Base-by-base conservation (phyloP, 805 yeast species). In the Helenozyma rhizophorensis region DNA sequence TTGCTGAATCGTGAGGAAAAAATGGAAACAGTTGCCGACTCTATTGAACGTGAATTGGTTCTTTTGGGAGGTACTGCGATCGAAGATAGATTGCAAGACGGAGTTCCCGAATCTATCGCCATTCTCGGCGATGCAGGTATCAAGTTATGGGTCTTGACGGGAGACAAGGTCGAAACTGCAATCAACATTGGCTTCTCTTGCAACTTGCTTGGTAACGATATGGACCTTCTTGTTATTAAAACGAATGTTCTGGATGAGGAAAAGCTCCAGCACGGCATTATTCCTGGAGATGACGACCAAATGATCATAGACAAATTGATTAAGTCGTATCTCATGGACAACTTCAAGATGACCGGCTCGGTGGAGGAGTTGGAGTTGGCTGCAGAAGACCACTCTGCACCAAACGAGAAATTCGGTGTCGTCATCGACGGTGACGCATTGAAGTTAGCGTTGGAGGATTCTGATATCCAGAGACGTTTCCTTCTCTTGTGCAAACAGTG, bases 161-260 rank as follows among this genome's bases (percentile, higher is more conserved):
- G 94, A 61, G 94, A 84, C 56, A 83, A 82, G 56, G 85, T 84
- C n/a, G 94, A 84, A 58, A 84, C 94, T 21, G 94, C 93, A 9
- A 83, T 84, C 47, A 84, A 84, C 50, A 84, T 84, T 65, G 94
- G 93, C 3, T 84, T 84, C 52, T 81, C 89, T 2, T 84, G 94
- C 71, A 84, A 84, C 49, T 62, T 84, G 34, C 64, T 84, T 35
- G 81, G 80, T 34, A 80, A 72, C 43, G 84, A 81, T 28, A 83
- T 84, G 94, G 81, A 84, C 46, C 60, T 84, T 16, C 55, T 84
- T 32, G 77, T 84, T 9, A 58, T 83, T 32, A 76, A 63, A 37
- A 50, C 63, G 2, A 50, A 54, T 4, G 32, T 60, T 10, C 47
- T 47, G 32, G 43, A 42, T 1, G 59, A 54, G 15, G 70, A 64